These are phyloP conservation scores for Asterionellopsis glacialis DNA, from an alignment of 108 stramenopile genomes.

Conservation along the genomic window DNA sequence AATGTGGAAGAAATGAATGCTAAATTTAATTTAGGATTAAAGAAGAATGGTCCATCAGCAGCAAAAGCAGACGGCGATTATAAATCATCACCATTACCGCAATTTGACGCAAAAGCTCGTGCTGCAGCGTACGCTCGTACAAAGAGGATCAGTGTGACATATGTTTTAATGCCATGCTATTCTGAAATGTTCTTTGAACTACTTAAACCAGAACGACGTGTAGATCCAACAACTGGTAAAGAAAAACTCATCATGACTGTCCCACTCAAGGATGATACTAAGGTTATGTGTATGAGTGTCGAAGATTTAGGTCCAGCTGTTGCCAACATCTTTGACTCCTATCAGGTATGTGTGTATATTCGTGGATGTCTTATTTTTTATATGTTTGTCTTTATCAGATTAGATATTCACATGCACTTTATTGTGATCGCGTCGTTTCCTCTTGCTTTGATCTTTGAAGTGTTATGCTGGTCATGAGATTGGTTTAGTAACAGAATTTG, in stretches of 20 bases:
- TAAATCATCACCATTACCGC: conserved; percentile 1
- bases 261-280: conserved; percentile 18
- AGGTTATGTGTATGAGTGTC: conserved; percentile 46
- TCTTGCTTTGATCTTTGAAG: neutral
- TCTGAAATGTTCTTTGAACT: conserved; percentile 34
- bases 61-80: neutral
- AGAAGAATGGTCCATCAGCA: neutral
- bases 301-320: conserved; percentile 60
- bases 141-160: conserved; percentile 47
- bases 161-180: conserved; percentile 53
- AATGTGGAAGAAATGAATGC: conserved; percentile 25
- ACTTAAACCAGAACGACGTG: conserved; percentile 16
- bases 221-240: conserved; percentile 10
- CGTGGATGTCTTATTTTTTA: neutral
- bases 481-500: conserved; percentile 47
- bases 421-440: neutral
- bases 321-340: conserved; percentile 52
- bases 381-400: no score
- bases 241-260: conserved; percentile 16
- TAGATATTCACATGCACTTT: neutral
- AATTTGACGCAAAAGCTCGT: conserved; percentile 38
- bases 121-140: conserved; percentile 53
- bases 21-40: conserved; percentile 11
- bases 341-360: conserved; percentile 16
- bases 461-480: conserved; percentile 61